Conservation (phyloP, 2,329 filamentous ascomycete genomes). For the Pyrenophora graminea region DNA sequence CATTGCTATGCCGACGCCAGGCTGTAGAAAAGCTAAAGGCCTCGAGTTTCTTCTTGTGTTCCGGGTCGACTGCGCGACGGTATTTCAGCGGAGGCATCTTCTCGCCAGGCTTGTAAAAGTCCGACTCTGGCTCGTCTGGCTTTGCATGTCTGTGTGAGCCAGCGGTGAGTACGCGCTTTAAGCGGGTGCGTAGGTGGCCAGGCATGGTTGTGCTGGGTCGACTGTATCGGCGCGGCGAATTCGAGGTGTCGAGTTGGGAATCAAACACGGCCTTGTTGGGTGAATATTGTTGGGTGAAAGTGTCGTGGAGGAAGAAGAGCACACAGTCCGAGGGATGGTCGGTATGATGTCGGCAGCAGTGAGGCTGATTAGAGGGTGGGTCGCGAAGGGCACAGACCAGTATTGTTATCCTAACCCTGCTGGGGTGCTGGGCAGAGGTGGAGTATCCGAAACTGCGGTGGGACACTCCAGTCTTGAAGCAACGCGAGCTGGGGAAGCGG, state of each 20-base stretch:
- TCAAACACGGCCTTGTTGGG: neutral
- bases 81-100: slow-evolving; percentile 58
- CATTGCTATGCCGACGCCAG: slow-evolving; percentile 52
- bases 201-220: slow-evolving; percentile 41
- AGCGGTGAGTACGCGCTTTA: slow-evolving; percentile 51
- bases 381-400: slow-evolving; percentile 22
- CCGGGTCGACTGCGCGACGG: slow-evolving; percentile 53
- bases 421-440: slow-evolving; percentile 10
- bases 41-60: slow-evolving; percentile 57
- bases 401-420: slow-evolving; percentile 8
- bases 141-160: slow-evolving; percentile 38
- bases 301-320: slow-evolving; percentile 11
- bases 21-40: slow-evolving; percentile 53
- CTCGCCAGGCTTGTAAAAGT: slow-evolving; percentile 57
- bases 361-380: slow-evolving; percentile 24
- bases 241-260: neutral
- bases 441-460: slow-evolving; percentile 16
- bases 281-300: slow-evolving; percentile 2
- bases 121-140: slow-evolving; percentile 46
- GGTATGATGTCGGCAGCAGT: slow-evolving; percentile 23
- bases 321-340: slow-evolving; percentile 17
- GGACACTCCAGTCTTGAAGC: slow-evolving; percentile 14
- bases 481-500: slow-evolving; percentile 12
- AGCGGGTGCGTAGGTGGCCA: slow-evolving; percentile 49
- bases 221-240: slow-evolving; percentile 10